phyloP scores from a whole-genome alignment of 768 basidiomycete genomes.

The Lyophyllum decastes region DNA sequence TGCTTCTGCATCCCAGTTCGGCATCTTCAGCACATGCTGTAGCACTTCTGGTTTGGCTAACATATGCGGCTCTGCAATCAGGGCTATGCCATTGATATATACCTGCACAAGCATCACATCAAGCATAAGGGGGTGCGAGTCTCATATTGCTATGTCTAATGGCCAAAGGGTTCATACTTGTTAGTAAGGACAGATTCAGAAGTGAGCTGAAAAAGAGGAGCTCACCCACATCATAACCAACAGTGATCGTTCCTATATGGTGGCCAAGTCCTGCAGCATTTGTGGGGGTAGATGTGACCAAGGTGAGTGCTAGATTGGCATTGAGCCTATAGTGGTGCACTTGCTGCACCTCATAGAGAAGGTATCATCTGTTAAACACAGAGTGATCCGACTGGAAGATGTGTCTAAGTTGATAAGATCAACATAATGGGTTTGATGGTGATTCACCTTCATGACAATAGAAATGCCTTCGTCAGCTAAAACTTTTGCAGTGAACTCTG shows the following conservation, averaged over 20 bases:
- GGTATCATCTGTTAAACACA: slow-evolving; percentile 61
- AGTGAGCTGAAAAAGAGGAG: not conserved
- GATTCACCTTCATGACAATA: slow-evolving; percentile 70
- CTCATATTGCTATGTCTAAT: slow-evolving; percentile 61
- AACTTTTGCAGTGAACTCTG: slow-evolving; percentile 71
- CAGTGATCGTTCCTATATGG: slow-evolving; percentile 61
- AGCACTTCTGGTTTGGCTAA: slow-evolving; percentile 45
- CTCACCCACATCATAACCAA: slow-evolving; percentile 37
- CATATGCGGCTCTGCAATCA: slow-evolving; percentile 40
- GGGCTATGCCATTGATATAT: slow-evolving; percentile 81
- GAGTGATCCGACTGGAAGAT: slow-evolving; percentile 52
- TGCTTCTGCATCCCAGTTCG: slow-evolving; percentile 64
- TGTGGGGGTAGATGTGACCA: slow-evolving; percentile 69
- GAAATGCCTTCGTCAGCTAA: slow-evolving; percentile 64
- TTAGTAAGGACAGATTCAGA: not conserved
- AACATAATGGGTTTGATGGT: not conserved
- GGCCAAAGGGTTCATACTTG: not conserved
- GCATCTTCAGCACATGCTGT: slow-evolving; percentile 54
- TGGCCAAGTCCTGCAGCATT: slow-evolving; percentile 66
- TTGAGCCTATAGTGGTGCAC: slow-evolving; percentile 67
- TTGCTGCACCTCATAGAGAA: slow-evolving; percentile 72
- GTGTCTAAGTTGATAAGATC: not conserved
- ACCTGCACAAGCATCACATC: slow-evolving; percentile 84
- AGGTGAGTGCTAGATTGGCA: slow-evolving; percentile 55
- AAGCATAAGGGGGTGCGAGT: slow-evolving; percentile 74